phyloP scores from a whole-genome alignment of 495 filamentous ascomycete genomes.

The Oleoguttula mirabilis region DNA sequence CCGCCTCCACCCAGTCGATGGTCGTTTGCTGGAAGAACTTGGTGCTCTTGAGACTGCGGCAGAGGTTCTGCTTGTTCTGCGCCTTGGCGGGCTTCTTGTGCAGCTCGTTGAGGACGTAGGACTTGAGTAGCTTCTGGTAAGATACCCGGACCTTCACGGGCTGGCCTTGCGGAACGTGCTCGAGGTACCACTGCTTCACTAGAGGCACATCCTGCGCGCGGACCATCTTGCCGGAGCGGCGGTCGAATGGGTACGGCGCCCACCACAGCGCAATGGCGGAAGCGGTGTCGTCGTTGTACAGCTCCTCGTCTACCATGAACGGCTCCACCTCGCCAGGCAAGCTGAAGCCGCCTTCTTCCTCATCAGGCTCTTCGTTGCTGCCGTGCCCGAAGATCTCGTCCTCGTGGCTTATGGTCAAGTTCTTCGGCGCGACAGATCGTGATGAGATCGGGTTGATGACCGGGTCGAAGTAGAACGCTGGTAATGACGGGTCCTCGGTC shows the following conservation, averaged over 20 bases:
- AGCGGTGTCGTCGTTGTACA: slow-evolving; percentile 81
- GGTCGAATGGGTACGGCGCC: slow-evolving; percentile 94
- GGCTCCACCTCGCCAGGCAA: slow-evolving; percentile 71
- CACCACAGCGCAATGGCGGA: slow-evolving; percentile 94
- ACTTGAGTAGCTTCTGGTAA: slow-evolving; percentile 96
- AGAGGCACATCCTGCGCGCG: slow-evolving; percentile 93
- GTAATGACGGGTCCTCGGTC: slow-evolving; percentile 77
- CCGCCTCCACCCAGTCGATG: slow-evolving; percentile 98
- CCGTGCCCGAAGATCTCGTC: slow-evolving; percentile 86
- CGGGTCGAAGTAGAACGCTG: slow-evolving; percentile 96
- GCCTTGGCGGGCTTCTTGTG: slow-evolving; percentile 92
- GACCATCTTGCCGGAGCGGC: slow-evolving; percentile 94
- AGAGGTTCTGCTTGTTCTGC: slow-evolving; percentile 83
- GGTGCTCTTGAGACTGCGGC: slow-evolving; percentile 80
- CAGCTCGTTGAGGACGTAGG: slow-evolving; percentile 89
- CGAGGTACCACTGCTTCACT: slow-evolving; percentile 97
- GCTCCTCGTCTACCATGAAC: slow-evolving; percentile 79
- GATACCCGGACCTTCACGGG: slow-evolving; percentile 98
- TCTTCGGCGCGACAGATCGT: slow-evolving; percentile 87
- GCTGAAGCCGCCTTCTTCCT: slow-evolving; percentile 42
- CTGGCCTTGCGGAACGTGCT: slow-evolving; percentile 84
- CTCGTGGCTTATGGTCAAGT: slow-evolving; percentile 83
- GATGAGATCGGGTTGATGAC: slow-evolving; percentile 96
- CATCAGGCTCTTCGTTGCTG: slow-evolving; percentile 71
- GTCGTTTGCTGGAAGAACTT: slow-evolving; percentile 99